Evolutionary conservation across 1,139 yeast species (phyloP), one percentile per base, ranked within the genome.

Genomic region (Kluyveromyces sp.): DNA sequence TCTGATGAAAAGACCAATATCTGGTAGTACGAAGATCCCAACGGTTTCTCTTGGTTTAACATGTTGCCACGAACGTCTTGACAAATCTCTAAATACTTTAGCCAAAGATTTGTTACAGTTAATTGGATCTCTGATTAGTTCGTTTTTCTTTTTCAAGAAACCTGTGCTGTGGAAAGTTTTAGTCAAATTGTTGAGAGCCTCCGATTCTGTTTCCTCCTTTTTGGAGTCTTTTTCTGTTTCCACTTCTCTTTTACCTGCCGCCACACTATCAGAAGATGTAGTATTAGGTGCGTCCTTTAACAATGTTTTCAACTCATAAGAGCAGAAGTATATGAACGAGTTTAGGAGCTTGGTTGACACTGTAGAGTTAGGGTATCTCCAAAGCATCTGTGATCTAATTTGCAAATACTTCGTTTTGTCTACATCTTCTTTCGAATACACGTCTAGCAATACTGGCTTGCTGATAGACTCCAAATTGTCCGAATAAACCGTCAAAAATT

Each of bases 51-150:
- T 72, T n/a, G 65, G 60, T 6, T 61, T 59, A 0, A 83, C 72
- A 62, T 89, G 96, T 57, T 76, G 78, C 98, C 98, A 92, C 3
- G 96, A 83, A 55, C 95, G 77, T 64, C 97, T 78, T 3, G 95
- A 94, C 50, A 92, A 67, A 60, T 89, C 96, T 58, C 97, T 78
- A 32, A 88, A 77, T 32, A 90, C 73, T 61, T 87, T 86, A 33
- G 78, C 75, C 46, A 85, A 68, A 5, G 89, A 73, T 54, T 82
- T 62, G 37, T 59, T 58, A 28, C 57, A 56, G 42, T 57, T 59
- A 7, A 63, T 55, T 68, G 48, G 64, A 67, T 53, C 66, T 56
- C 47, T 59, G 49, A 54, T 63, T 60, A 45, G 58, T 47, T 31
- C 60, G 48, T 48, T 66, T 54, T 50, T 54, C 46, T 53, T 58